A percentile compares a stretch with the other conserved stretches of the same genome.
Conservation (phyloP, 257 asterid species). For the Penstemon newberryi region DNA sequence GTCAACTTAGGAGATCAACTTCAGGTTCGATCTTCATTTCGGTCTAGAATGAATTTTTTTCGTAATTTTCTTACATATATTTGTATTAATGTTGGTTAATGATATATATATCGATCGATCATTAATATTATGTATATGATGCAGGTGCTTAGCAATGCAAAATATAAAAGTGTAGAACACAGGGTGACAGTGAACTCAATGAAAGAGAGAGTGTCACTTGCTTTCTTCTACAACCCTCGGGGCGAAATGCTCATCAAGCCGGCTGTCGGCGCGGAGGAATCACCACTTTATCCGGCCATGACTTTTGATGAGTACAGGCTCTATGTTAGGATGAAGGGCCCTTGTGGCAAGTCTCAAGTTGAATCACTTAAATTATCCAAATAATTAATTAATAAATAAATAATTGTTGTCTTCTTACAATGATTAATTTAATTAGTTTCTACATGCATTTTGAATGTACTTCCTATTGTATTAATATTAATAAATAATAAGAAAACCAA, state of each 20-base stretch:
- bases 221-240: constrained; percentile 67
- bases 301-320: constrained; percentile 52
- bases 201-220: constrained; percentile 62
- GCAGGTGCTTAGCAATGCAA: constrained; percentile 64
- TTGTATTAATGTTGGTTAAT: too few species aligned
- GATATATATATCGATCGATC: too few species aligned
- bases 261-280: constrained; percentile 40
- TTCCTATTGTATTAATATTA: too few species aligned
- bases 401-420: too few species aligned
- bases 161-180: constrained; percentile 68
- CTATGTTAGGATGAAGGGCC: constrained; percentile 55
- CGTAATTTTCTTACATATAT: too few species aligned
- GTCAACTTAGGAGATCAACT: constrained; percentile 87
- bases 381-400: neutral
- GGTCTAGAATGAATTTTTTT: too few species aligned
- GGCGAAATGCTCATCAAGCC: constrained; percentile 56
- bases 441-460: too few species aligned
- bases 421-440: too few species aligned
- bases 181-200: constrained; percentile 64
- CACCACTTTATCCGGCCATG: constrained; percentile 47
- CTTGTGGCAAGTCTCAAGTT: constrained; percentile 62
- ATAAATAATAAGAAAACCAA: too few species aligned
- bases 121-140: neutral
- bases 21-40: constrained; percentile 41
- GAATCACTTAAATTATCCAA: constrained; percentile 39